Base-by-base conservation (phyloP, 1,284 basidiomycete genomes). In the Tetrapyrgos nigripes region DNA sequence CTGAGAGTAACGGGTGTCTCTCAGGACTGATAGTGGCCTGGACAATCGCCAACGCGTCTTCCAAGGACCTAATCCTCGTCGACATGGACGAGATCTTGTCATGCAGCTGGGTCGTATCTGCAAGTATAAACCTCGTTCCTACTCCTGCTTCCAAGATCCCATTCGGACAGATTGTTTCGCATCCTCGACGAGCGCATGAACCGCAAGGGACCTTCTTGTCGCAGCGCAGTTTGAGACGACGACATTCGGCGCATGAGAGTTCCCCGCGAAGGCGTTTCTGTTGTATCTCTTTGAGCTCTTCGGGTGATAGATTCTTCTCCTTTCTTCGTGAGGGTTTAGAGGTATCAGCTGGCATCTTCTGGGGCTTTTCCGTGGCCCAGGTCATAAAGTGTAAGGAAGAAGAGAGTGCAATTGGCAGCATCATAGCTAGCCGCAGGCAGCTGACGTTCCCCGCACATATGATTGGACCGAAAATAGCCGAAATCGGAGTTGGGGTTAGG, bases 11-110 rank as follows among this genome's bases (percentile, higher is more conserved):
- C 4, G 82, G 81, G 60, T 84, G 83, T 13, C 76, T 70, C 52
- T 80, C 74, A 50, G 74, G 71, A 2, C 79, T 78, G 2, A 77
- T 70, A 3, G 73, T 71, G 1, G 78, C 68, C 57, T 83, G 80
- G 4, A 82, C 66, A 40, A 82, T 80, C 2, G 81, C 80, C 14
- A 84, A 69, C 0, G 78, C 81, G 57, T 82, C 80, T 64, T 83
- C 82, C 2, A 83, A 73, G 48, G 21, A 17, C 26, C 49, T 49
- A 24, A 84, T 83, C 11, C 81, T 75, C 61, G 77, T 73, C 63
- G 76, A 78, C 79, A 82, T 81, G 26, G 79, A 75, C n/a, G 78
- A 69, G 31, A 83, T 82, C 64, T 82, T 80, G 50, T 68, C 70
- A 66, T 83, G 82, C 9, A 83, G 72, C 24, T 80, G 76, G 37